Base-by-base conservation (phyloP, 164 flowering plant genomes). In the Stephania cephalantha region DNA sequence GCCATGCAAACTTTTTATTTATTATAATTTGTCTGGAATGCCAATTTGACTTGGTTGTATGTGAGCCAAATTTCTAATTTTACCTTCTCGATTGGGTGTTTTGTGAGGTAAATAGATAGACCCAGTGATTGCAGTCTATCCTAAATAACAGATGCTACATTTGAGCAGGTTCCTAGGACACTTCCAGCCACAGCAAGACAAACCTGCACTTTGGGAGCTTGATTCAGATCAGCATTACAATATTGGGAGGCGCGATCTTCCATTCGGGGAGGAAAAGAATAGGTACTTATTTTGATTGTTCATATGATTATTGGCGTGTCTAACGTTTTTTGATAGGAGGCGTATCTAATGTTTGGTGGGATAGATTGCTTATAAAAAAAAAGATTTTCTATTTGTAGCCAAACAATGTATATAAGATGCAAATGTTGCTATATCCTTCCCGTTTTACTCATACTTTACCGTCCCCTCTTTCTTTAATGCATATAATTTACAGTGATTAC, bases 141-240 rank as follows among this genome's bases (percentile, higher is more conserved):
- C 66, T 61, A 61, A n/a, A 61, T 61, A n/a, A 61, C n/a, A 61
- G 1, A 61, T 61, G 25, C 18, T 61, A n/a, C 20, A 22, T 18
- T 61, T 17, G 66, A 73, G 79, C 91, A 93, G 98, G 80, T 96
- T 96, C 79, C 76, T 96, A 82, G 99, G 99, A 6, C 84, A 96
- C 82, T 89, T 88, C 79, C 95, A 88, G 79, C 99, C 99, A 69
- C 92, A 88, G 79, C 85, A 74, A 75, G 97, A 87, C 48, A 88
- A 86, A 80, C 97, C 97, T 31, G 90, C 89, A 29, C 84, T 93
- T 9, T 93, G 97, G 98, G 98, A 95, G 69, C 85, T 95, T 78
- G 89, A 87, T 76, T 90, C 97, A 5, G 97, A 90, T 79, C 94
- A 90, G 78, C 92, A 91, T 77, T 83, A 85, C 82, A 80, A 81